These are phyloP conservation scores for Trichoderma guizhouense DNA, from an alignment of 2,329 filamentous ascomycete species.

Conservation along the genomic window DNA sequence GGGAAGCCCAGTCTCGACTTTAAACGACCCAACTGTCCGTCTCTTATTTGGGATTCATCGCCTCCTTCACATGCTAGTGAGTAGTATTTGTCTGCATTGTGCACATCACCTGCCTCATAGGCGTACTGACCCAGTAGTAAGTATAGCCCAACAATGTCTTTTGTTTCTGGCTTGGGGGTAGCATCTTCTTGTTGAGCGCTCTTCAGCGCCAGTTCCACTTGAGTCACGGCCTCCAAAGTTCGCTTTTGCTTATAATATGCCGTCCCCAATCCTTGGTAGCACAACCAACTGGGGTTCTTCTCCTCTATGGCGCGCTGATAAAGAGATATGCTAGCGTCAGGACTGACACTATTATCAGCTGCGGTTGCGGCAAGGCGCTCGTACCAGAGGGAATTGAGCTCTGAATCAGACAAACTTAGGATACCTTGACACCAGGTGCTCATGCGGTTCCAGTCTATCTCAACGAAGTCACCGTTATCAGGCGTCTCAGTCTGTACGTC, in stretches of 20 bases:
- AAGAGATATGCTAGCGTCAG: not conserved
- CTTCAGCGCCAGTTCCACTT: not conserved
- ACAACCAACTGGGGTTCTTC: not conserved
- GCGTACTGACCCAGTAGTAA: not conserved
- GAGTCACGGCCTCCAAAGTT: not conserved
- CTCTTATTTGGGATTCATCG: not conserved
- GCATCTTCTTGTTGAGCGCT: not conserved
- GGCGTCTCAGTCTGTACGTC: not conserved
- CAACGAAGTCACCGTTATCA: not conserved
- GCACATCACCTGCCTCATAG: not conserved
- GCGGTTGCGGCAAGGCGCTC: not conserved
- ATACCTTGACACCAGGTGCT: not conserved
- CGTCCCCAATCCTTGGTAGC: not conserved
- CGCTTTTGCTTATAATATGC: not conserved
- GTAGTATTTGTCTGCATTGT: not conserved
- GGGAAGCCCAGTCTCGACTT: not conserved
- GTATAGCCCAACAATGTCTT: not conserved
- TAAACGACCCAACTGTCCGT: not conserved
- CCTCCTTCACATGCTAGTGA: not conserved
- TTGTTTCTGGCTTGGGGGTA: not conserved
- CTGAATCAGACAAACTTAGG: not conserved
- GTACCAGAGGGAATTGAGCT: not conserved
- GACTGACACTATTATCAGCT: not conserved
- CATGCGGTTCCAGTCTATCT: not conserved
- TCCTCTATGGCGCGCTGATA: not conserved